These are phyloP conservation scores for Stephania yunnanensis DNA, from an alignment of 164 flowering plant genomes.

Conservation along the genomic window DNA sequence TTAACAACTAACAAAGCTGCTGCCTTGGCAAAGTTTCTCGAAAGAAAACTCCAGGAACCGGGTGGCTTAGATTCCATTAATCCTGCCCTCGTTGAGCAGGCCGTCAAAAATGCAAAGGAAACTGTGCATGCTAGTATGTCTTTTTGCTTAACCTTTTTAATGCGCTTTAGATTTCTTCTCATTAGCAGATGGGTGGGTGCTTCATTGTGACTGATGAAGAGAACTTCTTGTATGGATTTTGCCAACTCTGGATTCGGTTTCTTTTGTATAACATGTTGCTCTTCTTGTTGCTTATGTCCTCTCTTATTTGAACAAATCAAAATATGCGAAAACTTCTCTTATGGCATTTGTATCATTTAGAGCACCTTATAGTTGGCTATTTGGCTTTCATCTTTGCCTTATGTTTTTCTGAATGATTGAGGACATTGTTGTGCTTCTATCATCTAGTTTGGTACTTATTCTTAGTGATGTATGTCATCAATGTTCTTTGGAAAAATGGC, in stretches of 20 bases:
- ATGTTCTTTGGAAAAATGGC: too few species aligned
- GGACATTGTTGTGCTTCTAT: background rate
- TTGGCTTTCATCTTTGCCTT: background rate
- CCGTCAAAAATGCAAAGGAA: conserved; percentile 74
- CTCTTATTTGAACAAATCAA: conserved; percentile 1
- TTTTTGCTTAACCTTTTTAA: background rate
- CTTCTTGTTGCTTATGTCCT: background rate
- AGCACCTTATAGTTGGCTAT: background rate
- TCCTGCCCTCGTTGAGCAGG: conserved; percentile 61
- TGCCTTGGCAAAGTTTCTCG: conserved; percentile 83
- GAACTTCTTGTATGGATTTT: too few species aligned
- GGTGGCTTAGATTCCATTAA: conserved; percentile 63
- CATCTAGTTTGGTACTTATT: background rate
- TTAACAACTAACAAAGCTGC: too few species aligned
- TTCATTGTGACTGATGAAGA: too few species aligned
- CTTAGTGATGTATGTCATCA: background rate
- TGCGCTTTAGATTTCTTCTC: background rate
- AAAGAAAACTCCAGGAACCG: conserved; percentile 79
- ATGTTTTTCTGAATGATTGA: background rate
- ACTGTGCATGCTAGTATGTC: conserved; percentile 41
- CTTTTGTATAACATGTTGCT: too few species aligned
- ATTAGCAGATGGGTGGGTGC: background rate
- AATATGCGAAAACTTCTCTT: conserved; percentile 49
- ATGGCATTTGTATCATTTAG: too few species aligned
- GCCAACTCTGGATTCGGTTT: too few species aligned